Evolutionary conservation across 2,329 filamentous ascomycete species (phyloP), one percentile per base, ranked within the genome.

Genomic region (Sordariomycetes sp.): DNA sequence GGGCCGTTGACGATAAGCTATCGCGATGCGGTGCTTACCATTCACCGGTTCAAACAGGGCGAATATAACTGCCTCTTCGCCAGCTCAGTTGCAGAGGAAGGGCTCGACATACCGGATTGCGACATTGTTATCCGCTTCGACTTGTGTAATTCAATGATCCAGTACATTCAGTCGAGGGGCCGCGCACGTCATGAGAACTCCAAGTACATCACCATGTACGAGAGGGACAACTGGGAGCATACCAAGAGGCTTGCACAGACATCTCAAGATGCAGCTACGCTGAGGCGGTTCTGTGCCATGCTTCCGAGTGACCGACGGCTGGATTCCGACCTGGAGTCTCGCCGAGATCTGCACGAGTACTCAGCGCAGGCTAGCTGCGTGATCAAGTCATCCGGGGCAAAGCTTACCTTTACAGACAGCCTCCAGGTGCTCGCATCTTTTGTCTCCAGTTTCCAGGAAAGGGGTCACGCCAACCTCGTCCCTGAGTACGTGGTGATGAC

Each of bases 81-180:
- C 2, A 87, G 84, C 0, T 83, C 82, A 0, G 80, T 87, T 1
- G 83, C 79, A 0, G 84, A 87, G 63, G 84, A 87, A 65, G 84
- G 84, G 0, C 76, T 87, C 13, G 84, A 87, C 62, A 79, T 87
- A 53, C 83, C 84, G 0, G 81, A 85, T 57, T 87, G 84, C 67
- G 85, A 86, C 61, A 66, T 85, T 1, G 74, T 87, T 34, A 75
- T 87, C 59, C 72, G 91, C 2, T 99, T 96, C 64, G 90, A 97
- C 66, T 78, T 95, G 2, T 96, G 90, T 69, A 77, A 79, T 12
- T 96, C 92, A 0, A 84, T 96, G 69, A 97, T 97, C 56, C 89
- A 95, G 65, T 97, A 96, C 66, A 85, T 97, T 22, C 94, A 99
- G 68, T 96, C 91, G 15, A 82, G 90, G 61, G 94, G 94, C 0